A percentile compares a stretch with the other conserved stretches of the same genome.
phyloP scores from a whole-genome alignment of 768 basidiomycete species.

The Boletus pseudo-olivaceus region DNA sequence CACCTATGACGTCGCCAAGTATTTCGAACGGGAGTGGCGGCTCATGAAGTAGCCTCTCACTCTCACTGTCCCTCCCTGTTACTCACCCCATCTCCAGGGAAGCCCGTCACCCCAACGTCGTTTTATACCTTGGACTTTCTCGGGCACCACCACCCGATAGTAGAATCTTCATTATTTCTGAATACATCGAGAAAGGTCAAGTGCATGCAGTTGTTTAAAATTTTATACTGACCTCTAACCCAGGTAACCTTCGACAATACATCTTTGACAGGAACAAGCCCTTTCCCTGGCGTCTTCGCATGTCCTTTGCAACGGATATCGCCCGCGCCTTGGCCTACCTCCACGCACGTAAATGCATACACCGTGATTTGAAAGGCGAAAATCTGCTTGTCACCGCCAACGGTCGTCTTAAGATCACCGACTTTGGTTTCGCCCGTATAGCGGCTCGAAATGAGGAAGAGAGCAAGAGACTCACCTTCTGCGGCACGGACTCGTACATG shows the following conservation, averaged over 20 bases:
- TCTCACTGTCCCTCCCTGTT: background rate
- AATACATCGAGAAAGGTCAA: conserved; percentile 83
- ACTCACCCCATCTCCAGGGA: conserved; percentile 42
- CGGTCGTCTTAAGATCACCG: conserved; percentile 94
- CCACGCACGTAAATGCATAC: conserved; percentile 87
- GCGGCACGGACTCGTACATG: conserved; percentile 94
- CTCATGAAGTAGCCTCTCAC: conserved; percentile 70
- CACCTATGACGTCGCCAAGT: conserved; percentile 94
- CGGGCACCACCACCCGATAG: conserved; percentile 72
- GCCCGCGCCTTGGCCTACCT: conserved; percentile 95
- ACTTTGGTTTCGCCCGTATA: conserved; percentile 96
- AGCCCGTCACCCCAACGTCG: conserved; percentile 89
- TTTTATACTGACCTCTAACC: conserved; percentile 2
- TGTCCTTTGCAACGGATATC: conserved; percentile 95
- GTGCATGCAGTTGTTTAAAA: background rate
- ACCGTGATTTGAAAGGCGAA: conserved; percentile 94
- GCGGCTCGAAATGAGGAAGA: conserved; percentile 91
- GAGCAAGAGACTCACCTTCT: conserved; percentile 78
- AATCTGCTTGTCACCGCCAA: conserved; percentile 95
- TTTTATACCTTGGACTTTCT: conserved; percentile 87
- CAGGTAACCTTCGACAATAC: conserved; percentile 77
- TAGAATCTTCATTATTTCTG: conserved; percentile 92
- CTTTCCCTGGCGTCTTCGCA: conserved; percentile 89
- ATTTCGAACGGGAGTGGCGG: conserved; percentile 98
- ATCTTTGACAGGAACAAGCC: conserved; percentile 81